Percentiles rank a stretch among this genome's conserved stretches.
phyloP scores from a whole-genome alignment of 2,329 filamentous ascomycete genomes.

The Fusarium marasasianum region DNA sequence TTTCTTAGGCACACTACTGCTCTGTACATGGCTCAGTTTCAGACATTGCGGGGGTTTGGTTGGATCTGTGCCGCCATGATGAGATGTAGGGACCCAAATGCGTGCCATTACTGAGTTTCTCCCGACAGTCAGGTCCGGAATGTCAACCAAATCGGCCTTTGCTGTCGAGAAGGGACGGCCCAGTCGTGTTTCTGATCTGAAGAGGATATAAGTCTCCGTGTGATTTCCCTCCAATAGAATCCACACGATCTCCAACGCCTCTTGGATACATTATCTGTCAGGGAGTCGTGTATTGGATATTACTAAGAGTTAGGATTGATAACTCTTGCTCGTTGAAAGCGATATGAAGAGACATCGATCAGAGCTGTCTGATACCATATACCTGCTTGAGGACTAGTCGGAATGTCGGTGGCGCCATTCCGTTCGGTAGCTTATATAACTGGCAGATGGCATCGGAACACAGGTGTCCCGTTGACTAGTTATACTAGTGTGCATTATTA shows the following conservation, averaged over 20 bases:
- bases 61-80: conserved; percentile 13
- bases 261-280: neutral
- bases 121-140: conserved; percentile 3
- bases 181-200: neutral
- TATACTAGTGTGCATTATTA: conserved; percentile 24
- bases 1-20: neutral
- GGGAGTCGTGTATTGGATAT: neutral
- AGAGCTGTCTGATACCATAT: conserved; percentile 3
- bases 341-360: neutral
- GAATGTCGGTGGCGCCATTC: conserved; percentile 35
- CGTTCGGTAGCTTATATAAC: conserved; percentile 18
- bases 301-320: neutral
- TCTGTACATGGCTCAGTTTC: conserved; percentile 27
- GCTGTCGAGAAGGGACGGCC: neutral
- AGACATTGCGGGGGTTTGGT: conserved; percentile 26
- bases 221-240: neutral
- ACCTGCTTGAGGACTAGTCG: conserved; percentile 13
- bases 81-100: conserved; percentile 15
- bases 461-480: conserved; percentile 6
- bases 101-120: conserved; percentile 17
- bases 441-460: conserved; percentile 20
- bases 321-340: conserved; percentile 1
- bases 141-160: conserved; percentile 1
- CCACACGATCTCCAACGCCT: neutral
- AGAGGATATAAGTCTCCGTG: neutral